These are phyloP conservation scores for Dacryopinax primogenitus DNA, from an alignment of 768 basidiomycete genomes.

Conservation along the genomic window DNA sequence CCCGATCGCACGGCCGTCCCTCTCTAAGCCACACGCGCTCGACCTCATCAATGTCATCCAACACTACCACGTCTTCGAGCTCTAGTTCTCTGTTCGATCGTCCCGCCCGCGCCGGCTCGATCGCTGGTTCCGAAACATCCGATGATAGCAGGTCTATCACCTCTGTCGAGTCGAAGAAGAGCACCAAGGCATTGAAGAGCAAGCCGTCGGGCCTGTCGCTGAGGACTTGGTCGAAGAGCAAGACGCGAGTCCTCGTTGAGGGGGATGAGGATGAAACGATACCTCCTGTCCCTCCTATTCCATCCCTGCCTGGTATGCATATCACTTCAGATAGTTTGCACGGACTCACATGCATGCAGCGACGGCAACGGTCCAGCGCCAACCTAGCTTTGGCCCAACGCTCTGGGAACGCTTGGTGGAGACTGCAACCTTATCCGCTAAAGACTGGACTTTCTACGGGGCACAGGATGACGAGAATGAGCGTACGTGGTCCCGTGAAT, in stretches of 20 bases:
- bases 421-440: background rate
- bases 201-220: background rate
- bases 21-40: background rate
- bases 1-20: background rate
- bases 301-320: background rate
- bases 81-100: conserved; percentile 1
- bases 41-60: background rate
- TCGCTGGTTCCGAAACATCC: conserved; percentile 3
- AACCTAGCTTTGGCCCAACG: background rate
- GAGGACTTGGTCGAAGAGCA: background rate
- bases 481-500: background rate
- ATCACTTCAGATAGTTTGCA: background rate
- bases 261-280: background rate
- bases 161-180: background rate
- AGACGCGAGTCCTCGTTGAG: background rate
- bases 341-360: background rate
- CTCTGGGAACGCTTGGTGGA: conserved; percentile 1
- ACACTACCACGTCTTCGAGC: background rate
- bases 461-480: background rate
- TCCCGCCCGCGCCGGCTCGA: background rate
- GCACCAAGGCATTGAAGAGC: background rate
- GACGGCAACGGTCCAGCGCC: background rate
- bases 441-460: conserved; percentile 1
- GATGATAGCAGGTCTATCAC: conserved; percentile 4
- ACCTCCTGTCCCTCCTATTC: background rate